Evolutionary conservation across 257 asterid genomes (phyloP).

Genomic region (Scutellaria baicalensis): DNA sequence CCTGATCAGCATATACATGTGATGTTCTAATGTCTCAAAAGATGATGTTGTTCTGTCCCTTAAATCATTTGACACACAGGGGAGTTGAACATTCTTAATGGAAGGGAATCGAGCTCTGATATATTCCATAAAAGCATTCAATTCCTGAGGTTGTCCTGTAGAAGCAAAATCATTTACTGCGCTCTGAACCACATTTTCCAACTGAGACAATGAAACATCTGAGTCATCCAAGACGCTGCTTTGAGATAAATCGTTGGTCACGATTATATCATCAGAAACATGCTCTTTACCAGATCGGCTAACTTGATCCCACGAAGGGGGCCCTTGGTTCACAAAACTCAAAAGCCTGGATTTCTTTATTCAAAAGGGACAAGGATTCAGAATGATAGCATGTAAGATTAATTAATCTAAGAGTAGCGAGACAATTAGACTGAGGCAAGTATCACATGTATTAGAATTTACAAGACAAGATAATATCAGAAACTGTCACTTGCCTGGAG

Average conservation of each 20-base stretch:
- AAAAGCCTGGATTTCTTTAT: slow-evolving; percentile 90
- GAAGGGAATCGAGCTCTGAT: slow-evolving; percentile 55
- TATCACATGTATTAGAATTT: background rate
- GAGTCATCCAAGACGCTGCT: slow-evolving; percentile 26
- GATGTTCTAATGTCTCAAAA: slow-evolving; percentile 58
- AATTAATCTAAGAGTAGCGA: slow-evolving; percentile 3
- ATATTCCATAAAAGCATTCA: slow-evolving; percentile 53
- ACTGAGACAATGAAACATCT: slow-evolving; percentile 38
- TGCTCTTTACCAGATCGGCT: slow-evolving; percentile 49
- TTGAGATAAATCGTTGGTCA: slow-evolving; percentile 23
- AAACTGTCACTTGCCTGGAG: slow-evolving; percentile 62
- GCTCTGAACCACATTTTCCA: slow-evolving; percentile 50
- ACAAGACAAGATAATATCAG: slow-evolving; percentile 2
- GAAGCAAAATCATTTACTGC: slow-evolving; percentile 63
- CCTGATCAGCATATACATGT: slow-evolving; percentile 43
- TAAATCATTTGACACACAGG: slow-evolving; percentile 25
- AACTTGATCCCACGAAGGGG: slow-evolving; percentile 74
- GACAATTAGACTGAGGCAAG: slow-evolving; percentile 1
- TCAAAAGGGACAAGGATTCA: slow-evolving; percentile 22
- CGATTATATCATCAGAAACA: slow-evolving; percentile 23
- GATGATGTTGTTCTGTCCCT: slow-evolving; percentile 33
- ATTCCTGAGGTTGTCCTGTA: slow-evolving; percentile 54
- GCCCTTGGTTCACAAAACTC: slow-evolving; percentile 56
- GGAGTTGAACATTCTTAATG: slow-evolving; percentile 43
- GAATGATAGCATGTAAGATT: slow-evolving; percentile 8